Base-by-base conservation (phyloP, 768 basidiomycete species). In the Phaeotremella skinneri region DNA sequence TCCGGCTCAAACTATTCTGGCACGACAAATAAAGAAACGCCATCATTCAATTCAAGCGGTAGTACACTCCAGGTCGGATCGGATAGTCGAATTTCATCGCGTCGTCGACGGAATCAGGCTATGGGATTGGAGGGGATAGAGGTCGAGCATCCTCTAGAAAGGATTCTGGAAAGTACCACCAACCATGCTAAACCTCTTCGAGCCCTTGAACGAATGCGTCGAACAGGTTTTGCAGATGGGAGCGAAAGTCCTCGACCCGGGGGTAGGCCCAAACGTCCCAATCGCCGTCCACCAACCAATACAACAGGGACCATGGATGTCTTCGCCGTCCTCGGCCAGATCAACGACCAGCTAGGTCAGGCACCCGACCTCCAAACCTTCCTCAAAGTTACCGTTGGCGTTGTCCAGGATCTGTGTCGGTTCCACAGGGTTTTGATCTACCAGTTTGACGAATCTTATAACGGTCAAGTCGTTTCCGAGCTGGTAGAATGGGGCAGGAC, bases 401-500 rank as follows among this genome's bases (percentile, higher is more conserved):
- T 85, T 26, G 79, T 89, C 64, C 86, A 87, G 76, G 88, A 91
- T 72, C 71, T 91, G 58, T 87, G 87, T 14, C 86, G 87, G 70
- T 90, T 89, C 74, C 88, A 90, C 69, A 82, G 89, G 21, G 87
- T 89, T 30, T 78, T 91, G 75, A 81, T 89, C 7, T 91, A 90
- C 70, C 88, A 89, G 76, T 89, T 90, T 66, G 87, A 90, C 74
- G 86, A 88, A 67, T 56, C 73, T n/a, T 88, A 85, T 84, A 88
- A 89, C 68, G 88, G 88, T 20, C 82, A 87, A 73, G 80, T 87
- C 41, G 85, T 90, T 3, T 84, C 88, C 0, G 89, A 91, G 72
- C 78, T 90, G 29, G 84, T 89, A 20, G 89, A 91, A 72, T 88
- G 86, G 87, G 82, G 79, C 52, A 81, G 83, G 69, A 85, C 87